These are phyloP conservation scores for Leccinum pachyderme DNA, from an alignment of 1,284 basidiomycete species.

Conservation along the genomic window DNA sequence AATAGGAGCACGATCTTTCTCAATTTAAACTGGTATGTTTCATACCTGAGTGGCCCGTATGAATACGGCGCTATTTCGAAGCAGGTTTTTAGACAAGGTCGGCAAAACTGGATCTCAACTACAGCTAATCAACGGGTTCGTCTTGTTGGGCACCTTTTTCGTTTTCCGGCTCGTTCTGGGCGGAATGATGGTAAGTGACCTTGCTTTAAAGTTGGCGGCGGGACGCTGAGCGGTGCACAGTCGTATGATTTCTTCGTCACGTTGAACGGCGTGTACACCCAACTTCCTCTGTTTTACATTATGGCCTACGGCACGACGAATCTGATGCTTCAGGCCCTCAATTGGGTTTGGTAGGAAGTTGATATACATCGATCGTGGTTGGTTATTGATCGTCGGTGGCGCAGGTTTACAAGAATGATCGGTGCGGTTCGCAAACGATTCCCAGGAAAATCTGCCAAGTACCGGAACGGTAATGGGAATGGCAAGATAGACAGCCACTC, in stretches of 20 bases:
- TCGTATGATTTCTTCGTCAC: constrained; percentile 62
- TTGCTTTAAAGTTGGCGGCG: background rate
- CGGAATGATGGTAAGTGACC: constrained; percentile 48
- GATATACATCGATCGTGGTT: background rate
- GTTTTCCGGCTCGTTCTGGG: constrained; percentile 64
- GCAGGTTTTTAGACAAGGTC: constrained; percentile 73
- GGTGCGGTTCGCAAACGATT: constrained; percentile 56
- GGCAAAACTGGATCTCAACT: constrained; percentile 61
- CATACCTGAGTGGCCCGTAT: background rate
- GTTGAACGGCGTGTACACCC: constrained; percentile 45
- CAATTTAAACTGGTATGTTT: constrained; percentile 66
- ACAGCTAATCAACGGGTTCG: constrained; percentile 65
- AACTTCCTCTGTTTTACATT: constrained; percentile 48
- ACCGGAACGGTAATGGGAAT: constrained; percentile 13
- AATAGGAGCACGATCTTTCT: constrained; percentile 72
- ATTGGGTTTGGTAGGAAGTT: constrained; percentile 64
- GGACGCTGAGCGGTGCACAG: constrained; percentile 35
- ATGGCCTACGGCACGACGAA: constrained; percentile 56
- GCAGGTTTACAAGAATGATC: constrained; percentile 71
- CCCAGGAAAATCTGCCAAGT: constrained; percentile 12
- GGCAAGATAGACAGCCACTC: constrained; percentile 11
- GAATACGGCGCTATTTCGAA: constrained; percentile 1
- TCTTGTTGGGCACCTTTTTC: constrained; percentile 64
- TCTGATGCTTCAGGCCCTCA: constrained; percentile 59
- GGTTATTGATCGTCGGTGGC: constrained; percentile 2